phyloP scores from a whole-genome alignment of 2,329 filamentous ascomycete species.

The Xylaria sp. region DNA sequence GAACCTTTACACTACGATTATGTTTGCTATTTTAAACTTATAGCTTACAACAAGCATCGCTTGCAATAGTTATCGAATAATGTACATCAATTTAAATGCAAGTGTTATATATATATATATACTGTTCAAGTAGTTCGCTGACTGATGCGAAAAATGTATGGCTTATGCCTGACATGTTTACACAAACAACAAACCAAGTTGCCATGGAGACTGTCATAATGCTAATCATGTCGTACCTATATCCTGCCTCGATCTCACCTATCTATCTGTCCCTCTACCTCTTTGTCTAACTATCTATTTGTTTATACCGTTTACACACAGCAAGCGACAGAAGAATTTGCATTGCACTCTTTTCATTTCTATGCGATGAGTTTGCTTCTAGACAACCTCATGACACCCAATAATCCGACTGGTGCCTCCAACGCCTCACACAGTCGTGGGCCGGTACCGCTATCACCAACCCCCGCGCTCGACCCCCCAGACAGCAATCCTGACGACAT shows the following conservation, averaged over 20 bases:
- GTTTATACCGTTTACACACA: neutral
- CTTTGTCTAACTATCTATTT: too few species aligned
- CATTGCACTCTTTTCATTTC: neutral
- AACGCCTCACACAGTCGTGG: conserved; percentile 3
- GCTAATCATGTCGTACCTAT: neutral
- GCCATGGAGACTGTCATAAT: neutral
- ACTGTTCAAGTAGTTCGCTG: neutral
- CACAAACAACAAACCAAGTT: conserved; percentile 1
- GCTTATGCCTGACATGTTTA: neutral
- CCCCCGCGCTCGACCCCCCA: neutral
- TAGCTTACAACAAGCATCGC: neutral
- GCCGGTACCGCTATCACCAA: neutral
- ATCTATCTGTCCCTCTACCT: too few species aligned
- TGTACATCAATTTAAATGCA: neutral
- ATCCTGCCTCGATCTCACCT: neutral
- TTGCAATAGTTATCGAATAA: neutral
- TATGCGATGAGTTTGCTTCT: neutral
- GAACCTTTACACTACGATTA: too few species aligned
- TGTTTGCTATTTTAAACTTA: neutral
- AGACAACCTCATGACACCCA: neutral
- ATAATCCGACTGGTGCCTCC: neutral
- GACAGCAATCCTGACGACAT: conserved; percentile 9
- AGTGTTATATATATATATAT: neutral
- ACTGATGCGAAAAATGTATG: neutral
- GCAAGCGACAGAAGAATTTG: neutral